Base-by-base conservation (phyloP, 352 stramenopile species). In the Phytophthora uliginosa region DNA sequence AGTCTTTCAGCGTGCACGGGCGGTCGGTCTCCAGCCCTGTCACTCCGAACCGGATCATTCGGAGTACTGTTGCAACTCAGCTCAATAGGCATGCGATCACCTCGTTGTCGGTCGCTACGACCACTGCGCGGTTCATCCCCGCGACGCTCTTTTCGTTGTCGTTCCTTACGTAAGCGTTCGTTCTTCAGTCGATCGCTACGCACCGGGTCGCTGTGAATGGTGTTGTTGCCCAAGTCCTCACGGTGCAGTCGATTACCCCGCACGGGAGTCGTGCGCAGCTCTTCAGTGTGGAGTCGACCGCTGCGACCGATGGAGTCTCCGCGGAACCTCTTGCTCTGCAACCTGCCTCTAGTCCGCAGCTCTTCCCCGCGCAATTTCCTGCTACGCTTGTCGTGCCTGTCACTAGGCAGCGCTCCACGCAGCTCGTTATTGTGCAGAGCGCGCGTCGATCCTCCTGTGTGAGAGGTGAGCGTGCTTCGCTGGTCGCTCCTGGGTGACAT, bases 361-460 rank as follows among this genome's bases (percentile, higher is more conserved):
- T 66, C 57, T 7, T 76, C 59, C 28, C 62, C 24, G 15, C 62
- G 53, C 2, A 33, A 17, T 15, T 57, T 66, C 10, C 48, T 42
- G 36, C 52, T 77, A 15, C 47, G 54, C n/a, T 73, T 48, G 13
- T 79, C 63, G 24, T 58, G 22, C 34, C 53, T 64, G 53, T 71
- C 53, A 33, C 26, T 45, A 6, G 63, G 36, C 33, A 73, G 34
- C 18, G 56, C 66, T 40, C 53, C 56, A 26, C 62, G 60, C 48
- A 74, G 66, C 40, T 79, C 67, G 17, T 78, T 74, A 34, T 65
- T 76, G 28, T 69, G 70, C 9, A 82, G 45, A 3, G 71, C 47
- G 12, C 59, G 34, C 45, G 54, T 67, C 17, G 62, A 77, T 17
- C 56, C 59, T 5, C 55, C 63, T n/a, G 69, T 73, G 31, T 54